These are phyloP conservation scores for Puccinia novopanici DNA, from an alignment of 1,284 basidiomycete genomes.

Conservation along the genomic window DNA sequence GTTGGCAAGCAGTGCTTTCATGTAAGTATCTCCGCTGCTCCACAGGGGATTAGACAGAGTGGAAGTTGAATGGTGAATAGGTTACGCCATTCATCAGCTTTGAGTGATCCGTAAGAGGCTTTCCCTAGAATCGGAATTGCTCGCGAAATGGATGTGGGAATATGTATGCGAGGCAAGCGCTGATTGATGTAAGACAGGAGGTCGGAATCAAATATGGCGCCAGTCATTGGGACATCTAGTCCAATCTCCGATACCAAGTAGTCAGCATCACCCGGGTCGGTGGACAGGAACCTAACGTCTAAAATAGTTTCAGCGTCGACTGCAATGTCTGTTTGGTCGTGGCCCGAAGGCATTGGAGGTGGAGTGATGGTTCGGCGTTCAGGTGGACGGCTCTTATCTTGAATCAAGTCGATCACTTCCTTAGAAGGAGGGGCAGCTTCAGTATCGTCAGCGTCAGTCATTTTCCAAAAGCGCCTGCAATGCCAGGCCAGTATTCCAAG, in stretches of 20 bases:
- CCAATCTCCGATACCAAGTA: neutral
- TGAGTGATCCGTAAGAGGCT: conserved; percentile 21
- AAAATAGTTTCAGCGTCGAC: neutral
- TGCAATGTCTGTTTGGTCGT: neutral
- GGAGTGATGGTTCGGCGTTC: no score
- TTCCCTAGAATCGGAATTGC: conserved; percentile 38
- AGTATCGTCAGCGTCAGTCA: neutral
- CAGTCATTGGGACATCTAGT: neutral
- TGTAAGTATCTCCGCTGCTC: neutral
- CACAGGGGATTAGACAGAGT: conserved; percentile 7
- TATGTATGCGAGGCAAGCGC: conserved; percentile 9
- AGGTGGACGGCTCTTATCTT: neutral
- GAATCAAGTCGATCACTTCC: neutral
- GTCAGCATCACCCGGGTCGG: neutral
- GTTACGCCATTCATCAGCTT: conserved; percentile 50
- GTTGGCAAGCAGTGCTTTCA: neutral
- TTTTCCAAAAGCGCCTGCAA: conserved; percentile 17
- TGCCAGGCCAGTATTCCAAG: conserved; percentile 29
- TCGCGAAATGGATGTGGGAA: conserved; percentile 23
- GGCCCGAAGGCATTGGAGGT: neutral
- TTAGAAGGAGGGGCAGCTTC: neutral
- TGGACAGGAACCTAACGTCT: neutral
- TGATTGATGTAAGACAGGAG: conserved; percentile 16
- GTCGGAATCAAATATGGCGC: neutral
- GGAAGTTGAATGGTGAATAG: conserved; percentile 38